Evolutionary conservation across 345 rosid genomes (phyloP).

Genomic region (Microthlaspi erraticum): DNA sequence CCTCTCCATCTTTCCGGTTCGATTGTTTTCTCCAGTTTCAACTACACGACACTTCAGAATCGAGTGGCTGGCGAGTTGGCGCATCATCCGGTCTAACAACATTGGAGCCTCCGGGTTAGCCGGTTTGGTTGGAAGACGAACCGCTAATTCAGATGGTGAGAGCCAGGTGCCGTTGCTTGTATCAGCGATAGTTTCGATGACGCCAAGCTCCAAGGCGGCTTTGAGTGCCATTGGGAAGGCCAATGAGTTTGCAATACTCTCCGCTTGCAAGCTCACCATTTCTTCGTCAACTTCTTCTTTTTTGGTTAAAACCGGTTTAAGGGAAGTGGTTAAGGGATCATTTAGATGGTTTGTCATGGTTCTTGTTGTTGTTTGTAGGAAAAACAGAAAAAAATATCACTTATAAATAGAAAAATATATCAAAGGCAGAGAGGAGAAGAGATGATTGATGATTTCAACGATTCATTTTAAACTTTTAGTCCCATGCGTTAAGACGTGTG

Average conservation of each 20-base stretch:
- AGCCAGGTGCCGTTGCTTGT: slow-evolving; percentile 38
- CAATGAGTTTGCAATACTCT: background rate
- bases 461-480: background rate
- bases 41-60: slow-evolving; percentile 46
- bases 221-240: slow-evolving; percentile 50
- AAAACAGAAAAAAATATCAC: background rate
- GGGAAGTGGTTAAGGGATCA: background rate
- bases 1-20: no score
- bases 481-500: background rate
- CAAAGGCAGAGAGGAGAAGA: background rate
- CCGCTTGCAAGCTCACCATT: slow-evolving; percentile 3
- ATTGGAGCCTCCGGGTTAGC: slow-evolving; percentile 44
- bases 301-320: slow-evolving; percentile 5
- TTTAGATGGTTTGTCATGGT: slow-evolving; percentile 4
- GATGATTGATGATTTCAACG: background rate
- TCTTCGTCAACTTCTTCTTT: background rate
- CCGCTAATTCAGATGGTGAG: slow-evolving; percentile 48
- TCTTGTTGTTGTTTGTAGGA: background rate
- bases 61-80: slow-evolving; percentile 47
- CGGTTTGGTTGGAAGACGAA: slow-evolving; percentile 26
- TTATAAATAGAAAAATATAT: no score
- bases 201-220: slow-evolving; percentile 21
- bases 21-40: background rate
- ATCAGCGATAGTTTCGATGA: slow-evolving; percentile 50
- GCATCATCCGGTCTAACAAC: slow-evolving; percentile 54